Conservation (phyloP, 164 flowering plant genomes). For the Echeveria elegans region DNA sequence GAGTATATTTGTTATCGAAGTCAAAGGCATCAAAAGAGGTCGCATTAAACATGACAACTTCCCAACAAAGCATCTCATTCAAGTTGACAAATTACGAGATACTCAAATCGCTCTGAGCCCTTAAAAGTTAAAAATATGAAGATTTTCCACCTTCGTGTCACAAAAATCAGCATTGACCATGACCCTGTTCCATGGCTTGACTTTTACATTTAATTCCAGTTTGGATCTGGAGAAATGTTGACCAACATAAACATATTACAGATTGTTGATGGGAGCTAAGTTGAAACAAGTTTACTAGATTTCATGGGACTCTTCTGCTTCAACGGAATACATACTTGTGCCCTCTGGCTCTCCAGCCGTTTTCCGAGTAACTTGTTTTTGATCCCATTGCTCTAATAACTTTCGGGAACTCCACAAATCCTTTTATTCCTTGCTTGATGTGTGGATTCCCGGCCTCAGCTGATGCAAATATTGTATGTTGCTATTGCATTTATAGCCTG, state of each 20-base stretch:
- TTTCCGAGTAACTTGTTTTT: constrained; percentile 42
- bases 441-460: constrained; percentile 59
- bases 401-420: constrained; percentile 75
- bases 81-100: too few relatives aligned
- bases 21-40: too few relatives aligned
- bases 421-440: constrained; percentile 67
- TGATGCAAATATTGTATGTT: constrained; percentile 8
- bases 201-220: neutral
- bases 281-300: constrained; percentile 16
- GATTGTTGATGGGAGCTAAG: too few relatives aligned
- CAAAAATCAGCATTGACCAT: too few relatives aligned
- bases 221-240: neutral
- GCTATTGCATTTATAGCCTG: constrained; percentile 5
- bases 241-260: neutral
- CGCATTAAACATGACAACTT: too few relatives aligned
- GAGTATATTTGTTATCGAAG: too few relatives aligned
- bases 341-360: constrained; percentile 66
- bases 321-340: constrained; percentile 52
- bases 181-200: neutral
- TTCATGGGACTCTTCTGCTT: constrained; percentile 45
- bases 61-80: too few relatives aligned
- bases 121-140: too few relatives aligned
- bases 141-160: too few relatives aligned
- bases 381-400: constrained; percentile 56
- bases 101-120: too few relatives aligned